Base-by-base conservation (phyloP, 768 basidiomycete genomes). In the Tricholoma terreum region DNA sequence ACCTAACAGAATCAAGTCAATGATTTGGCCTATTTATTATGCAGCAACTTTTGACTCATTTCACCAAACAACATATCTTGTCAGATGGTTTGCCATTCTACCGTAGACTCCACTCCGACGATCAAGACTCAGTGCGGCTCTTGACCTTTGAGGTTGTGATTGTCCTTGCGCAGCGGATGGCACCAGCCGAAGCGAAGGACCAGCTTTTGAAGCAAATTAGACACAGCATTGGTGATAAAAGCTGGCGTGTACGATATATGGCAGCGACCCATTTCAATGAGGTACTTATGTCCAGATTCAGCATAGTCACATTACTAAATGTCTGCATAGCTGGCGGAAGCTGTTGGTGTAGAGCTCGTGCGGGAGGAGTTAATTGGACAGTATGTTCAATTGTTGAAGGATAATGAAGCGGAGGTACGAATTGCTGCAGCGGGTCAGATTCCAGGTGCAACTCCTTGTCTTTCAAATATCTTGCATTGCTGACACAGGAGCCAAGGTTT, bases 241-340 rank as follows among this genome's bases (percentile, higher is more conserved):
- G 94, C 70, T 99, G 97, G 97, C 81, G 97, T 63, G 97, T 99
- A 53, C 81, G 97, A 69, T 99, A 98, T 73, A 98, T 98, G 95
- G 94, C 94, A 14, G 96, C 95, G 2, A 93, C 84, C 61, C 92
- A 98, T 71, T 98, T 98, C 74, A 97, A 98, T 62, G 90, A 94
- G 81, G 93, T 91, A 61, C 56, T 8, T 31, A 33, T 7, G 4
- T n/a, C 22, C 14, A 35, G 22, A 21, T 22, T 14, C 30, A 30
- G 46, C 21, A 21, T 42, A 5, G 12, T 43, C 11, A 36, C 9
- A 22, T 31, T 11, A 19, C 40, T 19, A 21, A 33, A 22, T 27
- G 14, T 31, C 34, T 52, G 36, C 54, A 33, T 58, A 95, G 92
- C 84, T 99, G 54, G 94, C 96, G 1, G 89, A 93, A 67, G 87